Percentiles rank a stretch among this genome's conserved stretches.
These are phyloP conservation scores for Lipomyces sp. DNA, from an alignment of 805 yeast species.

Conservation along the genomic window DNA sequence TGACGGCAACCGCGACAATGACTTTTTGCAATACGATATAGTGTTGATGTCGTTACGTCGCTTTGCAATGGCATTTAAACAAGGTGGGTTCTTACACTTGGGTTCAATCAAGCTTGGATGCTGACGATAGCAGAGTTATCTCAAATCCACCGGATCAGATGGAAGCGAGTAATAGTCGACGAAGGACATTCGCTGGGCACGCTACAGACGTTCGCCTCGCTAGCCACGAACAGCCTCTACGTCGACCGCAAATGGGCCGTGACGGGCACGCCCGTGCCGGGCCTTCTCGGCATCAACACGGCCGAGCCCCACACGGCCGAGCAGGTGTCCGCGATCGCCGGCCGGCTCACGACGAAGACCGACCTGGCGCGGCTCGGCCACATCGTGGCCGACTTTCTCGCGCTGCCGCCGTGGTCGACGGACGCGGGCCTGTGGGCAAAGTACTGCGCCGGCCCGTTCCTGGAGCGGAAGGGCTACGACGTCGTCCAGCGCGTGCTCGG, in stretches of 20 bases:
- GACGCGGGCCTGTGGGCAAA: slow-evolving; percentile 49
- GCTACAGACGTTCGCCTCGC: slow-evolving; percentile 49
- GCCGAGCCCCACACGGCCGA: slow-evolving; percentile 24
- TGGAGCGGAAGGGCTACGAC: slow-evolving; percentile 29
- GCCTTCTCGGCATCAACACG: slow-evolving; percentile 47
- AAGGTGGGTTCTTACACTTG: slow-evolving; percentile 3
- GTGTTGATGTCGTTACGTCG: slow-evolving; percentile 50
- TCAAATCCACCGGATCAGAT: slow-evolving; percentile 47
- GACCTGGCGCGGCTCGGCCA: slow-evolving; percentile 56
- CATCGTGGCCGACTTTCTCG: slow-evolving; percentile 51
- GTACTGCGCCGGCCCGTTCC: slow-evolving; percentile 49
- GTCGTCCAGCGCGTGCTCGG: slow-evolving; percentile 44
- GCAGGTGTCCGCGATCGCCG: background rate
- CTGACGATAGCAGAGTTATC: slow-evolving; percentile 36
- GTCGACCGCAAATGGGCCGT: slow-evolving; percentile 71
- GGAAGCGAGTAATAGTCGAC: slow-evolving; percentile 72
- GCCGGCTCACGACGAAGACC: slow-evolving; percentile 26
- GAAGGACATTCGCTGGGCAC: slow-evolving; percentile 69
- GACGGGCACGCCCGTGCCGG: slow-evolving; percentile 74
- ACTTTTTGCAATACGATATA: slow-evolving; percentile 49
- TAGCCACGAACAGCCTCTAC: slow-evolving; percentile 47
- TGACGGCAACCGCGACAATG: slow-evolving; percentile 29
- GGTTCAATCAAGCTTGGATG: background rate
- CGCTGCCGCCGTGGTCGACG: slow-evolving; percentile 56
- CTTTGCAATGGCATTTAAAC: slow-evolving; percentile 43